Evolutionary conservation across 345 rosid genomes (phyloP), one percentile per base, ranked within the genome.

Genomic region (Brassica cretica): DNA sequence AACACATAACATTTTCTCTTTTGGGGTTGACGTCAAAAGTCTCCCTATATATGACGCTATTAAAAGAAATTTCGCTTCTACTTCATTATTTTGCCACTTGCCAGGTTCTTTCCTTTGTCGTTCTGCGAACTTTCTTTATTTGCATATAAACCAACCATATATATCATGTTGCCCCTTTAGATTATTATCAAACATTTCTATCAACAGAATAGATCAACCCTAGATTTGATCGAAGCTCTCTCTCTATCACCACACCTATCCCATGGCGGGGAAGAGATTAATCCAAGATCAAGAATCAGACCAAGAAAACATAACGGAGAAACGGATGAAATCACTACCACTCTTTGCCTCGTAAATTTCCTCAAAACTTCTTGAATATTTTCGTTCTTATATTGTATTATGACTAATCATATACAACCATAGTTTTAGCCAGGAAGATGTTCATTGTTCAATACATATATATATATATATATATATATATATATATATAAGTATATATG

Each of bases 181-280:
- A 12, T 37, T 11, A 29, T 41, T 41, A 61, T 68, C 70, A 73
- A 68, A 60, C 70, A 71, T 68, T 61, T 74, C 32, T 65, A 33
- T 53, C 16, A 71, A 56, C 65, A 56, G 53, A 70, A 25, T 29
- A 29, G 62, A 64, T 41, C 24, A 59, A 59, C 27, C 76, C 37
- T 66, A 72, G 39, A 72, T 66, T 49, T 72, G 15, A 55, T 78
- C 63, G 32, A 56, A 59, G 15, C 72, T 53, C 24, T 58, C 25
- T 14, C 44, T 68, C 33, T 30, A 1, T 74, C 24, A 56, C 1
- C 21, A 49, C 3, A 73, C 15, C 25, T 68, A 46, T 24, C 55
- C 24, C 70, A 94, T 94, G 97, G 91, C 91, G 0, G 86, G 86
- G 6, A 94, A 92, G 76, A 84, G 97, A 62, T 79, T 78, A 33